Evolutionary conservation across 2,329 filamentous ascomycete genomes (phyloP), one percentile per base, ranked within the genome.

Genomic region (Emydomyces testavorans): DNA sequence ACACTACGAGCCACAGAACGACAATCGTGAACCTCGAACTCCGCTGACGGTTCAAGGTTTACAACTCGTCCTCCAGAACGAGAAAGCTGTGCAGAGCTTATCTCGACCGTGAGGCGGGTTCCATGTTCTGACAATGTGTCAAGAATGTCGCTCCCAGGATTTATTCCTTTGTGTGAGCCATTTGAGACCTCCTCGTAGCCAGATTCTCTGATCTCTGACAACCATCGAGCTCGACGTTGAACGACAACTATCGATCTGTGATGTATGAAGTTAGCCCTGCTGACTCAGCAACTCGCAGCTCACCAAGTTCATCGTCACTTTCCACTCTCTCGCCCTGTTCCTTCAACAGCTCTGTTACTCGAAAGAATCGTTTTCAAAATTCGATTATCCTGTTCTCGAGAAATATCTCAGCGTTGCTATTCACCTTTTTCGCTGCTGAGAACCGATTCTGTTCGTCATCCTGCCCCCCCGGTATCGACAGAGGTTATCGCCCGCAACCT

Each of bases 41-140:
- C 45, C 45, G 11, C 18, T 47, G 26, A 40, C 35, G 28, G 37
- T 47, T n/a, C 6, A 31, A 13, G 35, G 18, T 10, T 11, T 47
- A 3, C 45, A 47, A 28, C 45, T 24, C 20, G n/a, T 37, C 36
- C 45, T 47, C 36, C 24, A 47, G 26, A 40, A 11, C 10, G 45
- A 47, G 45, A 16, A 37, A 15, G 15, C 23, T 5, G 7, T 18
- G 11, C 15, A 37, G 34, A 11, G 23, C 8, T 16, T 28, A 29
- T 29, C 15, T n/a, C 2, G 10, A 21, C 5, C 21, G 6, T 40
- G 24, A 40, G 24, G n/a, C n/a, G n/a, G 24, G 23, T n/a, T 35
- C 15, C 11, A 16, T 18, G n/a, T 23, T 20, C 26, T 18, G 21
- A 2, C 24, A 10, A 31, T 32, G 5, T 35, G 31, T 35, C 31